Percentiles rank a stretch among this genome's conserved stretches.
phyloP scores from a whole-genome alignment of 2,329 filamentous ascomycete genomes.

The Arthrinium phaeospermum region DNA sequence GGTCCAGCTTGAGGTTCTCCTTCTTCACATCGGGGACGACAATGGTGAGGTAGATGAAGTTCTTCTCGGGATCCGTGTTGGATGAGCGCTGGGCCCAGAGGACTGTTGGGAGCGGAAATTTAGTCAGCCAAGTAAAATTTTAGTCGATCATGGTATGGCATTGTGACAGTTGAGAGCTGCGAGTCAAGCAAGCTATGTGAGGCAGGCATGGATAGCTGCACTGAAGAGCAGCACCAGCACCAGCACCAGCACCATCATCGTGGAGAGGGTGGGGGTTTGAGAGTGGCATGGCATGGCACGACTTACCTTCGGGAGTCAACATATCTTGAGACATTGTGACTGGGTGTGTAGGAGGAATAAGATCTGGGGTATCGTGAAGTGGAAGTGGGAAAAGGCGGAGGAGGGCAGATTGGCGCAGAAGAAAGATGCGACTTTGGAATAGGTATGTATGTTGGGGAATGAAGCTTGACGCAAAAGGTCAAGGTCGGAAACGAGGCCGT shows the following conservation, averaged over 20 bases:
- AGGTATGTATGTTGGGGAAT: neutral
- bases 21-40: slow-evolving; percentile 82
- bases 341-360: neutral
- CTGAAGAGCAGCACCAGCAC: neutral
- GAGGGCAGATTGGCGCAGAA: slow-evolving; percentile 14
- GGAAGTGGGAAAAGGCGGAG: slow-evolving; percentile 16
- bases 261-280: neutral
- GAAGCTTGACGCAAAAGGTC: slow-evolving; percentile 14
- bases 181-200: slow-evolving; percentile 7
- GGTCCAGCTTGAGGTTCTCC: slow-evolving; percentile 78
- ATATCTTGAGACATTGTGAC: slow-evolving; percentile 23
- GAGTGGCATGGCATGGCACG: neutral
- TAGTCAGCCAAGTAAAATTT: slow-evolving; percentile 10
- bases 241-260: neutral
- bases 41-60: slow-evolving; percentile 94
- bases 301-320: slow-evolving; percentile 26
- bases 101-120: slow-evolving; percentile 59
- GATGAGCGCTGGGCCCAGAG: slow-evolving; percentile 98
- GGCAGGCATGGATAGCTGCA: neutral
- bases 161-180: neutral
- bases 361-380: slow-evolving; percentile 16
- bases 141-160: neutral
- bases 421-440: slow-evolving; percentile 10
- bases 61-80: slow-evolving; percentile 78
- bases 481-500: slow-evolving; percentile 15